Evolutionary conservation across 192 early-diverging fungal species (phyloP), one percentile per base, ranked within the genome.

Genomic region (Spizellomyces sp.): DNA sequence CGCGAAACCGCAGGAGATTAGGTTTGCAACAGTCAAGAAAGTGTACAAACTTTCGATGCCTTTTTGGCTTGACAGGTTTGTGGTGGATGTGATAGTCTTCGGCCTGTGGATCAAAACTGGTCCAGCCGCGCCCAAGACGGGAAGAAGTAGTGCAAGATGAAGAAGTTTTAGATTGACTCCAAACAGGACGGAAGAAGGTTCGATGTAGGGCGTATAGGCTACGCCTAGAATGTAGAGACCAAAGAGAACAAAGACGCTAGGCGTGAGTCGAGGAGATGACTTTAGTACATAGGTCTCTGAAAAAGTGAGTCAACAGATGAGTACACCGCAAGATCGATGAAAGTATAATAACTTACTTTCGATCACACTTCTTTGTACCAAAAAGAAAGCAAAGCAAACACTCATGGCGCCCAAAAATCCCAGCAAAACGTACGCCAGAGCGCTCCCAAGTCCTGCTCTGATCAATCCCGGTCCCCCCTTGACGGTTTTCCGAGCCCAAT

Each of bases 401-500:
- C 70, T 73, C 50, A 77, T 77, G 5, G 75, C 75, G 21, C 75
- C 75, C 15, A 77, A 47, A 43, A 77, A 62, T 15, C 75, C 75
- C 10, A 73, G 12, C 43, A 58, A 42, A 5, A 59, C 64, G 46
- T 62, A 77, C 0, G 66, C 66, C 8, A 77, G 9, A 9, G 75
- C 70, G 27, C 46, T 67, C 3, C 65, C 61, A 43, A 73, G 22
- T 0, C 65, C 70, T 19, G 66, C 64, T 6, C 42, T 62, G 0
- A 66, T 41, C 15, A 17, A 55, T 14, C 21, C 50, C 6, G 70
- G 27, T 0, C 70, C 56, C n/a, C 68, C 68, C 55, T 48, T 60
- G 9, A 42, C 22, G 14, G 17, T 55, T 45, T 22, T 6, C 7
- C 47, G 42, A 7, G 27, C 67, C 50, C 62, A 63, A 19, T 52